Evolutionary conservation across 192 early-diverging fungal genomes (phyloP).

Genomic region (Chytriomyces hyalinus): DNA sequence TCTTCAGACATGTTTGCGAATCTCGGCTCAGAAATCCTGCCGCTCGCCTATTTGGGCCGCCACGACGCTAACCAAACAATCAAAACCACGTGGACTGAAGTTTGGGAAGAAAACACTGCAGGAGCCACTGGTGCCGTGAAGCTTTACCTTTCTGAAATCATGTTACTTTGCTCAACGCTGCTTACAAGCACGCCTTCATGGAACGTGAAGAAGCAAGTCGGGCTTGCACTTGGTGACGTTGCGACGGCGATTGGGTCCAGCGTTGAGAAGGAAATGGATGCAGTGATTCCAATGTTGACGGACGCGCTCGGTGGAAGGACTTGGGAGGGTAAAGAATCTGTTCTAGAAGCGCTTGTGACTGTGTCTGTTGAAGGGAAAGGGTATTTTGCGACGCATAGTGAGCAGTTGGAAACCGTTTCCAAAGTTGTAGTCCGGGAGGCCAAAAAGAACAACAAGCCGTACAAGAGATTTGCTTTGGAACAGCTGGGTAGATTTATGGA

Average conservation of each 20-base stretch:
- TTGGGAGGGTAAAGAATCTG: constrained; percentile 82
- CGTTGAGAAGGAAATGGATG: constrained; percentile 51
- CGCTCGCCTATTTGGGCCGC: constrained; percentile 72
- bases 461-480: constrained; percentile 70
- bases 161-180: constrained; percentile 58
- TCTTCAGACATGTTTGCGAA: constrained; percentile 64
- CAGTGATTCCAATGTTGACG: constrained; percentile 65
- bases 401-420: constrained; percentile 42
- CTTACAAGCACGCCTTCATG: constrained; percentile 69
- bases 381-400: constrained; percentile 51
- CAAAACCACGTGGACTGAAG: constrained; percentile 68
- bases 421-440: constrained; percentile 74
- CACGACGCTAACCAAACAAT: constrained; percentile 65
- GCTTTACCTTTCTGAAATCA: constrained; percentile 68
- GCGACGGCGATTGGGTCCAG: constrained; percentile 54
- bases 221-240: constrained; percentile 66
- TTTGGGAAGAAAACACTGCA: constrained; percentile 78
- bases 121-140: constrained; percentile 67
- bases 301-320: constrained; percentile 70
- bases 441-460: constrained; percentile 75
- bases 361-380: constrained; percentile 60
- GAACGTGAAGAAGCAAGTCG: constrained; percentile 79
- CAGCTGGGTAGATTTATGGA: constrained; percentile 66
- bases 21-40: constrained; percentile 64
- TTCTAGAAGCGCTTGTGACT: constrained; percentile 67